Conservation (phyloP, 352 stramenopile genomes). For the Globisporangium echinulatum region DNA sequence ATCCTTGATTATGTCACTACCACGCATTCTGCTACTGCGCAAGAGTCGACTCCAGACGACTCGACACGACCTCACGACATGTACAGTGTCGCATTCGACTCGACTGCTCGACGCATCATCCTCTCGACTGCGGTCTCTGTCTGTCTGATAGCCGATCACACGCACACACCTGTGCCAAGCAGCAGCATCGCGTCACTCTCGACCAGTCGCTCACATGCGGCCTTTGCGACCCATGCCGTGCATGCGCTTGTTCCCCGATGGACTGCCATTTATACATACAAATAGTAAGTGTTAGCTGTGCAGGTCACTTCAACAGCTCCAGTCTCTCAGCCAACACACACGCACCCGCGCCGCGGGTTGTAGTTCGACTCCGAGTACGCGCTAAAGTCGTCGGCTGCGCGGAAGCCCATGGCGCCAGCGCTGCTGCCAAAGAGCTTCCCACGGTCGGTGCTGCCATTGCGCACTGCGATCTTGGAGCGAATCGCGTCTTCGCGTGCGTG, state of each 20-base stretch:
- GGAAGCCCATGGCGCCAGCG: slow-evolving; percentile 20
- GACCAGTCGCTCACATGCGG: slow-evolving; percentile 15
- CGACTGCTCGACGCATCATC: not conserved
- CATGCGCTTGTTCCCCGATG: slow-evolving; percentile 33
- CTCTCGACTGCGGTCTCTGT: not conserved
- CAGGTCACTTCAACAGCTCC: not conserved
- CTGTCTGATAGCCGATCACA: not conserved
- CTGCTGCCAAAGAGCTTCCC: slow-evolving; percentile 23
- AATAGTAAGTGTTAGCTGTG: not conserved
- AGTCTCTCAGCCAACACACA: not conserved
- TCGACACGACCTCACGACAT: no score
- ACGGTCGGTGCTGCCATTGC: slow-evolving; percentile 36
- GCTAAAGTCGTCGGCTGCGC: slow-evolving; percentile 36
- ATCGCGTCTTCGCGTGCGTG: slow-evolving; percentile 40
- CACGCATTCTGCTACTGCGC: not conserved
- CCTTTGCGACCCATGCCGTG: slow-evolving; percentile 50
- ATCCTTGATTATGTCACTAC: not conserved
- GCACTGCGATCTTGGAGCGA: slow-evolving; percentile 43
- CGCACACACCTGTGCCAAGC: no score
- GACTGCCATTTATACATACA: slow-evolving; percentile 6
- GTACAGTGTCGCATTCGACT: no score
- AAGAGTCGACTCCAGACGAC: no score
- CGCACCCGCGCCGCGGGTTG: slow-evolving; percentile 41
- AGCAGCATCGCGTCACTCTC: no score
- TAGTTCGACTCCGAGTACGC: slow-evolving; percentile 32